Conservation (phyloP, 2,329 filamentous ascomycete genomes). For the Cladosporium phlei region DNA sequence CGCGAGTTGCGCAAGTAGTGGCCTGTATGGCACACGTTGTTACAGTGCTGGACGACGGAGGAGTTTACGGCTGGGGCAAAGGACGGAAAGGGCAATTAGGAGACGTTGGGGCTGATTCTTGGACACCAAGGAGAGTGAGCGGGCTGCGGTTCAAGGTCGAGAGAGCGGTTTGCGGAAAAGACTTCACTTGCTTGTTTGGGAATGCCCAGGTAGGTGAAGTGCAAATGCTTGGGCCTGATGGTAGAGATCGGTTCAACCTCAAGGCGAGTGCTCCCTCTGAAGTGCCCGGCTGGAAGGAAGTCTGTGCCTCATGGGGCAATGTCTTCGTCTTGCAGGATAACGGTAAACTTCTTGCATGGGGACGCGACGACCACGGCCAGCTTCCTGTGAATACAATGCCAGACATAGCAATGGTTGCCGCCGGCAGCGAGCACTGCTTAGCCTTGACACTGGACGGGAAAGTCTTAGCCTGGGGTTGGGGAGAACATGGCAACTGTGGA, state of each 20-base stretch:
- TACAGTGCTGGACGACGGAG: constrained; percentile 66
- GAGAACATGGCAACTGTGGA: constrained; percentile 95
- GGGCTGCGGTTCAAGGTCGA: constrained; percentile 57
- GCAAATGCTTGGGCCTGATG: constrained; percentile 67
- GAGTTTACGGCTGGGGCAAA: constrained; percentile 83
- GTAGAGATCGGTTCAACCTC: constrained; percentile 60
- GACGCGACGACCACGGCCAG: constrained; percentile 80
- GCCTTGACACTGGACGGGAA: constrained; percentile 60
- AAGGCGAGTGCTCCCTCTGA: constrained; percentile 44
- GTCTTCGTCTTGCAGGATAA: constrained; percentile 64
- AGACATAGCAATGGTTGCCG: constrained; percentile 58
- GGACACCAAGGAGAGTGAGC: constrained; percentile 58
- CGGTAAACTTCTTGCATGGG: constrained; percentile 66
- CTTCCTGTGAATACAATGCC: constrained; percentile 62
- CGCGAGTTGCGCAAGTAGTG: constrained; percentile 59
- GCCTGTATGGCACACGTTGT: constrained; percentile 76
- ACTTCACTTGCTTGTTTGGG: constrained; percentile 73
- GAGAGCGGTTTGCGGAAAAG: constrained; percentile 71
- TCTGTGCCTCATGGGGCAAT: constrained; percentile 77
- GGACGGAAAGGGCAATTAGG: constrained; percentile 83
- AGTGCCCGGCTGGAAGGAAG: constrained; percentile 58
- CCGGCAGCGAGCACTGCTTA: constrained; percentile 87
- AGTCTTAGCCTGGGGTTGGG: constrained; percentile 90
- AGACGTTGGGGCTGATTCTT: constrained; percentile 48
- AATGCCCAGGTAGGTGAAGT: constrained; percentile 54